Percentiles rank a stretch among this genome's conserved stretches.
Conservation (phyloP, 139 green algal genomes). For the Raphidocelis subcapitata region DNA sequence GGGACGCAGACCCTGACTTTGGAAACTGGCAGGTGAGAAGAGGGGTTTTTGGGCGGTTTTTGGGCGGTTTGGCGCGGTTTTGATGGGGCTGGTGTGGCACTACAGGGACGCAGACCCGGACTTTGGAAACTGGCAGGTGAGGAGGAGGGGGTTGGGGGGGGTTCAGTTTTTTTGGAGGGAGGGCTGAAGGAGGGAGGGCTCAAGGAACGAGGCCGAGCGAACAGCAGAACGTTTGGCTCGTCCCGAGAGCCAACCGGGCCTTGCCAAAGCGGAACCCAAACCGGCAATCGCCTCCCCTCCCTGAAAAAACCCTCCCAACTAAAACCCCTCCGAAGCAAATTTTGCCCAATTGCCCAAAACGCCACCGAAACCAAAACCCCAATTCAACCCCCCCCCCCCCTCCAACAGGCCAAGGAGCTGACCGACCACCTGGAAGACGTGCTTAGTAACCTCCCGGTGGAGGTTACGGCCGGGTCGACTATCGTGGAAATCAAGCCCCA, state of each 20-base stretch:
- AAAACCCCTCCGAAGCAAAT: background rate
- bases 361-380: no score
- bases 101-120: slow-evolving; percentile 95
- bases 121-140: slow-evolving; percentile 70
- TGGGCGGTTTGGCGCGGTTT: no score
- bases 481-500: slow-evolving; percentile 96
- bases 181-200: no score
- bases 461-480: slow-evolving; percentile 75
- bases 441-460: slow-evolving; percentile 87
- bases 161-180: background rate
- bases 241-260: no score
- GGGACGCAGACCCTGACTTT: slow-evolving; percentile 96
- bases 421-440: slow-evolving; percentile 97
- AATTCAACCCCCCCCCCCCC: no score
- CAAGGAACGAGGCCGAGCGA: no score
- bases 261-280: no score
- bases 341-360: background rate
- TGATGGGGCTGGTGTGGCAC: slow-evolving; percentile 88
- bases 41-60: background rate
- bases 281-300: no score
- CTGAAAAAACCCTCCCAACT: no score
- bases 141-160: background rate
- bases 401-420: slow-evolving; percentile 92
- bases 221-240: no score
- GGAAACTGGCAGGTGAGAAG: slow-evolving; percentile 83